phyloP scores from a whole-genome alignment of 306 rosid species.

The Trifolium dubium region DNA sequence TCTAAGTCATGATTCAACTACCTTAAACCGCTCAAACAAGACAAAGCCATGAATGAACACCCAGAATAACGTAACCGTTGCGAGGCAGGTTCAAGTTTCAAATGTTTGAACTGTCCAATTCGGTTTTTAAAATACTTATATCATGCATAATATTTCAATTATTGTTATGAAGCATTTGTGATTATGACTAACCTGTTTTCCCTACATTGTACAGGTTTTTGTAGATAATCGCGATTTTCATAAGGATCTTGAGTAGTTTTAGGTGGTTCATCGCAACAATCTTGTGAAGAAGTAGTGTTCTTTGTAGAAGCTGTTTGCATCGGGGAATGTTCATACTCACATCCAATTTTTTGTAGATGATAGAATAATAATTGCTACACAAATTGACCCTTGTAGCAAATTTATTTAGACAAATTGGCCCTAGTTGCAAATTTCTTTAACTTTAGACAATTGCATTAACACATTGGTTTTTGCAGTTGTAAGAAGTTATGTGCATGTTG shows the following conservation, averaged over 20 bases:
- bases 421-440: slow-evolving; percentile 11
- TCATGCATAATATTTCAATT: slow-evolving; percentile 1
- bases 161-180: slow-evolving; percentile 16
- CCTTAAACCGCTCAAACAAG: background rate
- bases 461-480: background rate
- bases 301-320: slow-evolving; percentile 38
- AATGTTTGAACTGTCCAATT: background rate
- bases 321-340: slow-evolving; percentile 46
- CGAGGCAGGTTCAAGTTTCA: background rate
- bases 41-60: background rate
- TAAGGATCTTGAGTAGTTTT: slow-evolving; percentile 74
- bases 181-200: slow-evolving; percentile 8
- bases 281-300: slow-evolving; percentile 38
- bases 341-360: slow-evolving; percentile 64
- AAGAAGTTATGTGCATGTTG: background rate
- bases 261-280: slow-evolving; percentile 16
- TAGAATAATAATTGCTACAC: slow-evolving; percentile 43
- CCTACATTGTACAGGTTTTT: slow-evolving; percentile 67
- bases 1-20: background rate
- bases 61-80: background rate
- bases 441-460: background rate
- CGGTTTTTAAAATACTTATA: background rate
- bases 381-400: slow-evolving; percentile 33
- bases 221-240: slow-evolving; percentile 86
- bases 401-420: background rate